Percentiles rank a stretch among this genome's conserved stretches.
Conservation (phyloP, 2,329 filamentous ascomycete species). For the Xylaria arbuscula region DNA sequence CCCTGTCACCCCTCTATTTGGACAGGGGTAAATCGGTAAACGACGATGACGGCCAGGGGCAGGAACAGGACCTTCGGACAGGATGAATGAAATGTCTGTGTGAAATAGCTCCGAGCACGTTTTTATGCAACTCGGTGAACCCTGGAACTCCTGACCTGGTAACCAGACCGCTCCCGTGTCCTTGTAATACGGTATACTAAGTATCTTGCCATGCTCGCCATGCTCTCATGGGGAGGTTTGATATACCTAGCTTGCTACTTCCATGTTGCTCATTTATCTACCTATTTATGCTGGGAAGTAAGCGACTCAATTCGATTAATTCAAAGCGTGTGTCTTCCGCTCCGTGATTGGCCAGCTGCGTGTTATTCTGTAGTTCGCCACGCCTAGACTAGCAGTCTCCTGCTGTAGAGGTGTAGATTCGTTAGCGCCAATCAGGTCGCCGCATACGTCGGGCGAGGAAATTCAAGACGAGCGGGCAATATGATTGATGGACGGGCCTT, state of each 20-base stretch:
- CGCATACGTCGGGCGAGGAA: constrained; percentile 9
- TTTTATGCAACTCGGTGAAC: background rate
- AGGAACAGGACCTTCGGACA: constrained; percentile 5
- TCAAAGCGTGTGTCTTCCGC: background rate
- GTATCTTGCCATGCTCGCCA: background rate
- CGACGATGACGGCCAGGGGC: background rate
- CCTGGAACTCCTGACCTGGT: background rate
- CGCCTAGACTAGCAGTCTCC: background rate
- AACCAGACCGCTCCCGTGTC: background rate
- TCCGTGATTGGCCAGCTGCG: constrained; percentile 7
- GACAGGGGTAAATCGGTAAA: constrained; percentile 12
- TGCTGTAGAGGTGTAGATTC: background rate
- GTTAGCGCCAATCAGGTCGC: background rate
- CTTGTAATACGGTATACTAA: background rate
- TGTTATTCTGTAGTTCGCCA: constrained; percentile 15
- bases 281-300: background rate
- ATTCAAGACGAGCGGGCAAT: constrained; percentile 11
- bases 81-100: background rate
- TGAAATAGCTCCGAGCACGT: constrained; percentile 15
- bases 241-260: constrained; percentile 2
- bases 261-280: background rate
- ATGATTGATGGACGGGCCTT: constrained; percentile 12
- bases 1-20: background rate
- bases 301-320: background rate
- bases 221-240: background rate